Conservation (phyloP, 2,329 filamentous ascomycete species). For the Hirsutella minnesotensis region DNA sequence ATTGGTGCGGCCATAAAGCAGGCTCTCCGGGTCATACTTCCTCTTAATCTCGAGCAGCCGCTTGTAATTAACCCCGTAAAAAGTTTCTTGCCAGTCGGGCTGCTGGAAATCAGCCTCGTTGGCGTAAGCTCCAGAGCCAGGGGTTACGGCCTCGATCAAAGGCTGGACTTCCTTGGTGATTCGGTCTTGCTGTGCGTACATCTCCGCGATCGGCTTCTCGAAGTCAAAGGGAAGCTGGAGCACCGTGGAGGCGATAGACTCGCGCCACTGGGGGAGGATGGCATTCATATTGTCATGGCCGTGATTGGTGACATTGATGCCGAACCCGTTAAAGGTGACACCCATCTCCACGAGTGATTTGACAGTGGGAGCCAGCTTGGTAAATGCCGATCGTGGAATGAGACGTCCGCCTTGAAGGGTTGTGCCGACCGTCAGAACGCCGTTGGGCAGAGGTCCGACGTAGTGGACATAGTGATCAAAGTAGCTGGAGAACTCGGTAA, state of each 20-base stretch:
- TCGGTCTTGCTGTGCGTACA: conserved; percentile 16
- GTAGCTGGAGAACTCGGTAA: conserved; percentile 11
- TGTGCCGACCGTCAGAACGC: conserved; percentile 19
- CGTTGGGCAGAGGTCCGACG: conserved; percentile 26
- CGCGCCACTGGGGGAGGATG: conserved; percentile 29
- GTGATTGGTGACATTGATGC: conserved; percentile 13
- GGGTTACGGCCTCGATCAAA: conserved; percentile 16
- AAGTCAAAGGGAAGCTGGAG: conserved; percentile 17
- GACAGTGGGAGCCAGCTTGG: conserved; percentile 6
- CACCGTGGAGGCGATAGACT: conserved; percentile 18
- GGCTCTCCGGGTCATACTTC: conserved; percentile 29
- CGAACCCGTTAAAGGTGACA: conserved; percentile 17
- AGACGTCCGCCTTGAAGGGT: conserved; percentile 27
- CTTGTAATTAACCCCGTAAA: conserved; percentile 35
- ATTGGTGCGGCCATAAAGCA: conserved; percentile 36
- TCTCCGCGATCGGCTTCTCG: conserved; percentile 14
- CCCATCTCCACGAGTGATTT: conserved; percentile 11
- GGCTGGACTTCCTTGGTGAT: conserved; percentile 16
- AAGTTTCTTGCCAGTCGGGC: conserved; percentile 29
- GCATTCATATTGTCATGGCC: conserved; percentile 16
- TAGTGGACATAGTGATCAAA: conserved; percentile 32
- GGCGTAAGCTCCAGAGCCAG: conserved; percentile 32
- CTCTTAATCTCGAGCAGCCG: conserved; percentile 31
- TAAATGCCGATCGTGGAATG: conserved; percentile 23
- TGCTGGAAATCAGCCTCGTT: conserved; percentile 40